Evolutionary conservation across 225 moss, liverwort and hornwort species (phyloP), one percentile per base, ranked within the genome.

Genomic region (Rhytidiadelphus loreus): DNA sequence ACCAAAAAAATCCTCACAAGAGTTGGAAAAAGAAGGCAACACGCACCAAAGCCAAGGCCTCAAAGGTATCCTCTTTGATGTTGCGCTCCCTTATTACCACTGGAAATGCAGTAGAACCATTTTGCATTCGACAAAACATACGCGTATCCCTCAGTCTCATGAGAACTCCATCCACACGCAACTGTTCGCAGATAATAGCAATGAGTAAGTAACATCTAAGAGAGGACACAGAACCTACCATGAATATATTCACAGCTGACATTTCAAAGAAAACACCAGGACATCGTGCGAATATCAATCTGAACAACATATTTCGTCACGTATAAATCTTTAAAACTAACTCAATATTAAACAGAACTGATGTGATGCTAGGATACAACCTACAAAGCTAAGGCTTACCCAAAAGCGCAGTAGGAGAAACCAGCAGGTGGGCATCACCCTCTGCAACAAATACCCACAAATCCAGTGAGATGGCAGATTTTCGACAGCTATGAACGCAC

Each of bases 401-500:
- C 97, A 97, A 75, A 92, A 96, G 89, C 96, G 96, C 57, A 96
- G 93, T 61, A 97, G 89, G 88, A 97, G 94, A 92, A 96, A 96
- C 97, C 97, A 97, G 86, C 96, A 97, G 21, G 89, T 93, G 81
- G 97, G 96, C 97, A 97, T 97, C 37, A 97, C 96, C 88, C 97
- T 92, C 97, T 97, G 96, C 90, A 56, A 83, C 82, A 90, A 71
- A 82, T 18, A 85, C 82, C 64, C 70, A 73, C 60, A 70, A 44
- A 80, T 46, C 57, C 35, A 79, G 63, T 88, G 55, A 90, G 71
- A 73, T 35, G 72, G 35, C 41, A 65, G 25, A 66, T 25, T 50
- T 64, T 85, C 33, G 73, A 58, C 13, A 77, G 62, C 43, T 44
- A 43, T 43, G 50, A 63, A 55, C 9, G 41, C 30, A 77, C 53